Evolutionary conservation across 208 protist genomes (phyloP).

Genomic region (Crithidia expoeki): DNA sequence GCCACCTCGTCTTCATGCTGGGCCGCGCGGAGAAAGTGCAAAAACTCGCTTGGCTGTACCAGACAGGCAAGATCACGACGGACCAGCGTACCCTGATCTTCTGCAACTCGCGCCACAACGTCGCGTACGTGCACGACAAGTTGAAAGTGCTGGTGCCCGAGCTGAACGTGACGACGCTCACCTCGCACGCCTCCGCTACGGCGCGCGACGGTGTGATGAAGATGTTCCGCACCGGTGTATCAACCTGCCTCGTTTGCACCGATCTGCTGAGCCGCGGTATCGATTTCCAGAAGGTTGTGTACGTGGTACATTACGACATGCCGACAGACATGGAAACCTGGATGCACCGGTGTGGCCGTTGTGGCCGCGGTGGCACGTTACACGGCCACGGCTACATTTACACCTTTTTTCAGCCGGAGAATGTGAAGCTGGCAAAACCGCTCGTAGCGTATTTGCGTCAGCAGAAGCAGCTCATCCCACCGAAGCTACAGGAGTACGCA

Average conservation of each 20-base stretch:
- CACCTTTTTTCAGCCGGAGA: constrained; percentile 90
- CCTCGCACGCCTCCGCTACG: constrained; percentile 60
- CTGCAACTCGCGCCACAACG: constrained; percentile 88
- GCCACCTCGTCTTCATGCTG: constrained; percentile 74
- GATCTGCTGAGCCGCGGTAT: constrained; percentile 98
- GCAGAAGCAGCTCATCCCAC: constrained; percentile 74
- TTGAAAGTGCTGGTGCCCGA: constrained; percentile 48
- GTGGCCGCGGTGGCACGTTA: constrained; percentile 80
- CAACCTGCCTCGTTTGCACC: constrained; percentile 96
- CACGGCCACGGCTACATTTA: constrained; percentile 63
- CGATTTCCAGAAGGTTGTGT: constrained; percentile 97
- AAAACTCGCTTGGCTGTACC: constrained; percentile 76
- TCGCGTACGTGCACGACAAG: constrained; percentile 72
- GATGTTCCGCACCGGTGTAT: constrained; percentile 93
- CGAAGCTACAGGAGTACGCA: constrained; percentile 84
- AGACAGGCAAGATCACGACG: constrained; percentile 53
- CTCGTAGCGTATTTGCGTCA: constrained; percentile 82
- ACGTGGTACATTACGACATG: constrained; percentile 98
- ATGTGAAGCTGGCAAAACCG: constrained; percentile 75
- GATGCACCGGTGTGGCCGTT: constrained; percentile 97
- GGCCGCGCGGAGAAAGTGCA: constrained; percentile 73
- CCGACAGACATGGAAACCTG: constrained; percentile 96
- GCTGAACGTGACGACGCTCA: constrained; percentile 63
- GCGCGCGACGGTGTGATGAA: constrained; percentile 78
- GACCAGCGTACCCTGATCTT: constrained; percentile 86